Percentiles rank a stretch among this genome's conserved stretches.
These are phyloP conservation scores for Penicillium digitatum DNA, from an alignment of 2,329 filamentous ascomycete species.

Conservation along the genomic window DNA sequence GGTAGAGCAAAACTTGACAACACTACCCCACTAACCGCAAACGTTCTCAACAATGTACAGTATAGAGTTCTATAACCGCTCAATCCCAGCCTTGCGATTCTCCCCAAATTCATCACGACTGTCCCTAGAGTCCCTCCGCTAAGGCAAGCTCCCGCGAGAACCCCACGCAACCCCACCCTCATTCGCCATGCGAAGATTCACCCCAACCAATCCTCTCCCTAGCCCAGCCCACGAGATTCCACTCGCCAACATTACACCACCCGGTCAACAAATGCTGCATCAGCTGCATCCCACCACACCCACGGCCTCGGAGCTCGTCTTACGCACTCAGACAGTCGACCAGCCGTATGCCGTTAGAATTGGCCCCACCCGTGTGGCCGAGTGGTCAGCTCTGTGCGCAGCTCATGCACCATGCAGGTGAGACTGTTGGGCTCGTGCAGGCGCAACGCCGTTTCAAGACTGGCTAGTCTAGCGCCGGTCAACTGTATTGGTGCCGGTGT, in stretches of 20 bases:
- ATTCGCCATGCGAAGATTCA: conserved; percentile 24
- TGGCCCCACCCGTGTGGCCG: conserved; percentile 26
- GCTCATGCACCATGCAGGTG: conserved; percentile 27
- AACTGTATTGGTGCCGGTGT: conserved; percentile 11
- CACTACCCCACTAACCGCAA: neutral
- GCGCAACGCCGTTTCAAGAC: conserved; percentile 15
- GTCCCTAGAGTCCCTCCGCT: neutral
- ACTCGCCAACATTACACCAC: conserved; percentile 10
- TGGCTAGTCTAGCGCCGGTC: conserved; percentile 16
- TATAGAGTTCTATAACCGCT: neutral
- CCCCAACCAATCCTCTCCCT: conserved; percentile 24
- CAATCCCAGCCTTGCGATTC: neutral
- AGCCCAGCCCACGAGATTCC: conserved; percentile 17
- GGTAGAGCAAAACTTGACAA: no score
- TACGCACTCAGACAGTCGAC: conserved; percentile 26
- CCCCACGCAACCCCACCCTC: conserved; percentile 31
- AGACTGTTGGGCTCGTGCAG: conserved; percentile 17
- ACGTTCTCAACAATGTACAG: neutral
- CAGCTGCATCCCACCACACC: conserved; percentile 16
- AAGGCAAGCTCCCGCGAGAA: conserved; percentile 21
- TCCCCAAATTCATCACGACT: neutral
- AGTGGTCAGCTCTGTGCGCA: conserved; percentile 27
- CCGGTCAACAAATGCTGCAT: conserved; percentile 24
- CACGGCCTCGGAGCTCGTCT: conserved; percentile 19
- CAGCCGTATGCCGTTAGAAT: conserved; percentile 29